Evolutionary conservation across 2,329 filamentous ascomycete species (phyloP).

Genomic region (Didymella glomerata): DNA sequence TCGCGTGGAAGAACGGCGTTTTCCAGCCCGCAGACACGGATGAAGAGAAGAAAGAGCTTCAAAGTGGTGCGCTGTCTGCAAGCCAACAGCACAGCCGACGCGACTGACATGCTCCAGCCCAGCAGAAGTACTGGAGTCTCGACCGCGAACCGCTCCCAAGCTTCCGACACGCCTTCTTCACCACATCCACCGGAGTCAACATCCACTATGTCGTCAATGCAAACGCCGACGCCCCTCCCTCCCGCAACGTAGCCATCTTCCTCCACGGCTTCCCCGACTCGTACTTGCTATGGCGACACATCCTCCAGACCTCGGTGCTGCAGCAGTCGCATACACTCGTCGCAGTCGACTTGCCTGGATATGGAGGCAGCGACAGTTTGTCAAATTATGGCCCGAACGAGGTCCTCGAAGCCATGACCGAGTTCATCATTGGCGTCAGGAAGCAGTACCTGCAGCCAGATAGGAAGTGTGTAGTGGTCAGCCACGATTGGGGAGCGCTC

Average conservation of each 20-base stretch:
- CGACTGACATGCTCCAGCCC: slow-evolving; percentile 51
- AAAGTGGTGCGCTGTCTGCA: slow-evolving; percentile 28
- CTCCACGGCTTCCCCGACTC: slow-evolving; percentile 69
- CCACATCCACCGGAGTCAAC: slow-evolving; percentile 58
- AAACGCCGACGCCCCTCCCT: slow-evolving; percentile 23
- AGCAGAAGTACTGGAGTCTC: slow-evolving; percentile 63
- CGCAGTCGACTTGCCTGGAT: slow-evolving; percentile 66
- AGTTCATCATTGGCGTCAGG: slow-evolving; percentile 62
- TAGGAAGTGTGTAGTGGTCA: slow-evolving; percentile 56
- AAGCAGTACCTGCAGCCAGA: slow-evolving; percentile 50
- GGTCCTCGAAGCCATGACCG: slow-evolving; percentile 62
- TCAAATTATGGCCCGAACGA: slow-evolving; percentile 59
- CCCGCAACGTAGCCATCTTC: slow-evolving; percentile 59
- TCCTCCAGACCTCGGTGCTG: slow-evolving; percentile 54
- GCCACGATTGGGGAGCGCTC: slow-evolving; percentile 65
- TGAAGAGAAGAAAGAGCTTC: slow-evolving; percentile 42
- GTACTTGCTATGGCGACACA: slow-evolving; percentile 62
- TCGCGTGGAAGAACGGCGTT: slow-evolving; percentile 38
- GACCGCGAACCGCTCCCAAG: slow-evolving; percentile 55
- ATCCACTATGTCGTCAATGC: slow-evolving; percentile 63
- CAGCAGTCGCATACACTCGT: slow-evolving; percentile 56
- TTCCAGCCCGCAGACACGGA: slow-evolving; percentile 39
- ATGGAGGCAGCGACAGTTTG: slow-evolving; percentile 65
- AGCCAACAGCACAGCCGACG: not conserved
- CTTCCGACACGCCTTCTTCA: slow-evolving; percentile 62